Evolutionary conservation across 139 green algal species (phyloP).

Genomic region (Coccomyxa sp.): DNA sequence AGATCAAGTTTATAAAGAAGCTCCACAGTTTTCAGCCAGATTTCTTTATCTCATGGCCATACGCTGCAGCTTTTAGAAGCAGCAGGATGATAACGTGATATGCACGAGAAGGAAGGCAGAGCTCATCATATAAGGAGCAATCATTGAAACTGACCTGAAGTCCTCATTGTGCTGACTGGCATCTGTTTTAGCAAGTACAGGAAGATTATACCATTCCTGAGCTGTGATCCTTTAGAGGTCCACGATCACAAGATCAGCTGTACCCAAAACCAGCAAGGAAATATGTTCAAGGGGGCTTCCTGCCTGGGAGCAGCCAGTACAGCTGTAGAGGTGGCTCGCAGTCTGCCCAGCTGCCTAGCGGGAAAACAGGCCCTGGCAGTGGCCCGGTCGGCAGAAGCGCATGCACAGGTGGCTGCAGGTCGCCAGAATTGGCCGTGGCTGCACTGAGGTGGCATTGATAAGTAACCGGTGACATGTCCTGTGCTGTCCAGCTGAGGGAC

Average conservation of each 20-base stretch:
- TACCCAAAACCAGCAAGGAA: too few species aligned
- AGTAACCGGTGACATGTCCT: not conserved
- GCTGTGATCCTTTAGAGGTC: not conserved
- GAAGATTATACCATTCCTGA: not conserved
- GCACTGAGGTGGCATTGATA: not conserved
- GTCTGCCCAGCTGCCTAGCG: not conserved
- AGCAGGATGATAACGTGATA: not conserved
- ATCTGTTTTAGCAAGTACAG: not conserved
- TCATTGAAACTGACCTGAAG: not conserved
- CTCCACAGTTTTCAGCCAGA: not conserved
- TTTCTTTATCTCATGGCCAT: not conserved
- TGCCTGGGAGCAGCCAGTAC: constrained; percentile 7
- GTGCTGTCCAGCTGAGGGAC: not conserved
- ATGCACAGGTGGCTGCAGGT: not conserved
- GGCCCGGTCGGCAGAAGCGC: not conserved
- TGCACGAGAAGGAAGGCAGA: not conserved
- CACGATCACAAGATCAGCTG: too few species aligned
- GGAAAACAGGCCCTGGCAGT: not conserved
- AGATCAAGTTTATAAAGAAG: not conserved
- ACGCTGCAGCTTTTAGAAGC: not conserved
- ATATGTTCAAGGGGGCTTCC: not conserved
- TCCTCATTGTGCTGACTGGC: not conserved
- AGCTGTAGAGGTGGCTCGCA: not conserved
- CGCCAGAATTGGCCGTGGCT: not conserved
- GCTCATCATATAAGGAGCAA: not conserved